These are phyloP conservation scores for Lithospermum erythrorhizon DNA, from an alignment of 257 asterid genomes.

Conservation along the genomic window DNA sequence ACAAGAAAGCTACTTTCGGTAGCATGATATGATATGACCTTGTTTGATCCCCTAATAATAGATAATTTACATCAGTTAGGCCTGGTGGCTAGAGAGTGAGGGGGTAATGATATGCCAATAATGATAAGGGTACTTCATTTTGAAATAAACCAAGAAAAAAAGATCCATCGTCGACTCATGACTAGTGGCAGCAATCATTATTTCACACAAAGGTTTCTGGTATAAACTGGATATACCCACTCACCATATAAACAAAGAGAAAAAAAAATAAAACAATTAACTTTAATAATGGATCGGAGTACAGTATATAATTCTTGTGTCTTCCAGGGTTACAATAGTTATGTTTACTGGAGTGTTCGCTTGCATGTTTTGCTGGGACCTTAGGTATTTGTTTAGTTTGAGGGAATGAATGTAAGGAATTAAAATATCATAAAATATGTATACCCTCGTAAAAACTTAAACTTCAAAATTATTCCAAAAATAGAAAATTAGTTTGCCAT, in stretches of 20 bases:
- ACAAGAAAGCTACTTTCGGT: background rate
- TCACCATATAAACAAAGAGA: constrained; percentile 2
- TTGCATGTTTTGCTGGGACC: constrained; percentile 19
- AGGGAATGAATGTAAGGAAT: too few species aligned
- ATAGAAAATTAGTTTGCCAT: too few species aligned
- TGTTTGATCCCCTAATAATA: too few species aligned
- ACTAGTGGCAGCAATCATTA: constrained; percentile 36
- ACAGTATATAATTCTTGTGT: constrained; percentile 12
- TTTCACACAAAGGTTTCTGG: constrained; percentile 16
- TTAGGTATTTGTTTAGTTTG: too few species aligned
- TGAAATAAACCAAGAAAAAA: constrained; percentile 1
- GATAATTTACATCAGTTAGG: constrained; percentile 7
- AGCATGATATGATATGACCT: background rate
- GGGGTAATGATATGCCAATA: constrained; percentile 45
- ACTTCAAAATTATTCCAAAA: too few species aligned
- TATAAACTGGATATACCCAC: constrained; percentile 6
- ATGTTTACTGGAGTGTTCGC: background rate
- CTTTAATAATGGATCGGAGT: constrained; percentile 31
- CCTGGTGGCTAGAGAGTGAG: constrained; percentile 8
- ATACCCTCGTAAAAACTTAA: too few species aligned
- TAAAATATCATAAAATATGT: too few species aligned
- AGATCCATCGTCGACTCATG: background rate
- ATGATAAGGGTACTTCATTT: constrained; percentile 21
- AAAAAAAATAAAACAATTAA: background rate
- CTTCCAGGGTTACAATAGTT: constrained; percentile 16